Evolutionary conservation across 495 filamentous ascomycete species (phyloP).

Genomic region (Daldinia caldariorum): DNA sequence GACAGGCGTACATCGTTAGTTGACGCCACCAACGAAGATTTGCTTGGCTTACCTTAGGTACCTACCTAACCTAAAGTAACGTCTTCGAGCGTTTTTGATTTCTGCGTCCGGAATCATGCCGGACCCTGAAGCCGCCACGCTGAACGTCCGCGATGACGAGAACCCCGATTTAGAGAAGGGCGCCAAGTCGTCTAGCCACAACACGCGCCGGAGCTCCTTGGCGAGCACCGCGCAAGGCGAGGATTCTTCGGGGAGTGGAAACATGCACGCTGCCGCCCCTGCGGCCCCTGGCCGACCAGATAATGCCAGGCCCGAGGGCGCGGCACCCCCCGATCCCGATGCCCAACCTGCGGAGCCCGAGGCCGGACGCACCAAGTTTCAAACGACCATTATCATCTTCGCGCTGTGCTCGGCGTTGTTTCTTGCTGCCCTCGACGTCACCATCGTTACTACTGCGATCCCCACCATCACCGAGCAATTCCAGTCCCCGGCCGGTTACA

Average conservation of each 20-base stretch:
- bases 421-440: slow-evolving; percentile 63
- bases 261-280: not conserved
- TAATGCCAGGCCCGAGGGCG: not conserved
- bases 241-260: slow-evolving; percentile 1
- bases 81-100: not conserved
- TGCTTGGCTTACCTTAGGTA: no score
- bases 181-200: slow-evolving; percentile 15
- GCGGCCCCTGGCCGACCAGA: not conserved
- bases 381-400: slow-evolving; percentile 53
- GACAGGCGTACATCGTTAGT: slow-evolving; percentile 10
- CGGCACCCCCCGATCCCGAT: slow-evolving; percentile 15
- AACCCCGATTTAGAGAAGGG: slow-evolving; percentile 36
- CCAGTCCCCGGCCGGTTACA: slow-evolving; percentile 71
- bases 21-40: slow-evolving; percentile 11
- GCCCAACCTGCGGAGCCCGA: slow-evolving; percentile 41
- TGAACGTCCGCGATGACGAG: slow-evolving; percentile 38
- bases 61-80: no score
- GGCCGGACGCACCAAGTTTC: slow-evolving; percentile 46
- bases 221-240: slow-evolving; percentile 31
- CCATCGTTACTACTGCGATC: slow-evolving; percentile 60
- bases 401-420: slow-evolving; percentile 62
- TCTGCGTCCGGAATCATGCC: slow-evolving; percentile 21
- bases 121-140: slow-evolving; percentile 32
- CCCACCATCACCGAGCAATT: slow-evolving; percentile 69
- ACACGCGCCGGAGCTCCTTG: slow-evolving; percentile 27